Conservation (phyloP, 371 early-diverging fungal genomes). For the Apophysomyces ossiformis region DNA sequence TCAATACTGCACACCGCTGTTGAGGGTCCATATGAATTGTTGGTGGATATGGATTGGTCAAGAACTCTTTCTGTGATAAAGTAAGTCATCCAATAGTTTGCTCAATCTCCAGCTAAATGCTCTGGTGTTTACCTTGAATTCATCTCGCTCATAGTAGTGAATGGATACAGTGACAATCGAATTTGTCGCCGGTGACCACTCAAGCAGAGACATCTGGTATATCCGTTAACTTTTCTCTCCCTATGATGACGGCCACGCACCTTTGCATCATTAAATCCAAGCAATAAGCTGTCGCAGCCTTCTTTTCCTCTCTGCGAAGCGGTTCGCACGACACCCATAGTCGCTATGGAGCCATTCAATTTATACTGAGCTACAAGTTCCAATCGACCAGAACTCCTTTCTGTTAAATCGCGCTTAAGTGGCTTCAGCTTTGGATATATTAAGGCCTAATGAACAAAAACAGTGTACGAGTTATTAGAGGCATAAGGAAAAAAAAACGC, state of each 20-base stretch:
- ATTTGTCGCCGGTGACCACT: constrained; percentile 80
- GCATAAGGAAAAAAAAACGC: neutral
- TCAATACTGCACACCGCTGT: constrained; percentile 84
- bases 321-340: constrained; percentile 78
- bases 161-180: constrained; percentile 90
- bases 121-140: constrained; percentile 67
- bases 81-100: neutral
- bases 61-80: constrained; percentile 56
- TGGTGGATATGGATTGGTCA: constrained; percentile 69
- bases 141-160: constrained; percentile 96
- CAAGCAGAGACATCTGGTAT: constrained; percentile 86
- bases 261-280: constrained; percentile 95
- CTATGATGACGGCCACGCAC: constrained; percentile 41
- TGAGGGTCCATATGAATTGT: constrained; percentile 79
- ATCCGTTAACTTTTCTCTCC: neutral
- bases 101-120: neutral
- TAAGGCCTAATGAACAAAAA: constrained; percentile 32
- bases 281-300: constrained; percentile 81
- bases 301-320: constrained; percentile 65
- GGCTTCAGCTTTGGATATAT: constrained; percentile 52
- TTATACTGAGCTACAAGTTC: constrained; percentile 76
- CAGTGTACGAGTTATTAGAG: neutral
- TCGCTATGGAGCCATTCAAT: constrained; percentile 81
- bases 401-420: constrained; percentile 28
- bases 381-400: constrained; percentile 68